Conservation (phyloP, 306 rosid species). For the Purshia tridentata region DNA sequence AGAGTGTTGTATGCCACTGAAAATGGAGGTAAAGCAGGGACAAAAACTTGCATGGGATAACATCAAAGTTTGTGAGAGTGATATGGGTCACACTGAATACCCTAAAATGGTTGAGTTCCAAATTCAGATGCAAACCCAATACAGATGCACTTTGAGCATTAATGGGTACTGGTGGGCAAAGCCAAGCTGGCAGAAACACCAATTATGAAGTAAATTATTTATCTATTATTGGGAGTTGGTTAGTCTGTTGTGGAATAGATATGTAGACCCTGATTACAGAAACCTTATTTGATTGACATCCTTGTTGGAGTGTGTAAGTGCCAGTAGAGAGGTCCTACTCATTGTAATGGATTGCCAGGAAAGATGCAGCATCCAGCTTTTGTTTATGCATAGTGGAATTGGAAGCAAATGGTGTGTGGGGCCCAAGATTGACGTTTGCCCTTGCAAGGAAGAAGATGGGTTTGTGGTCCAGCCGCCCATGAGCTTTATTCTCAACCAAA, state of each 20-base stretch:
- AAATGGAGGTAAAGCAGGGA: too few species aligned
- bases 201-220: background rate
- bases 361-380: constrained; percentile 6
- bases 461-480: constrained; percentile 15
- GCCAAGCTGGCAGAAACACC: too few species aligned
- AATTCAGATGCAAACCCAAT: background rate
- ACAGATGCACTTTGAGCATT: background rate
- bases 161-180: background rate
- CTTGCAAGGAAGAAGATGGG: background rate
- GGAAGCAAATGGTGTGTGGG: constrained; percentile 24
- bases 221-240: background rate
- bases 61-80: too few species aligned
- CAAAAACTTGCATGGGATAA: too few species aligned
- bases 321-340: constrained; percentile 8
- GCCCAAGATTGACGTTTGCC: constrained; percentile 16
- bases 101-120: background rate
- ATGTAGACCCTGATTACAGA: background rate
- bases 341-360: background rate
- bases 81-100: too few species aligned
- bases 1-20: background rate
- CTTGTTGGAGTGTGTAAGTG: constrained; percentile 11
- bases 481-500: background rate
- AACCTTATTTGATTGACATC: background rate
- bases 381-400: background rate
- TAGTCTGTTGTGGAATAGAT: background rate